Percentiles rank a stretch among this genome's conserved stretches.
phyloP scores from a whole-genome alignment of 305 asterid genomes.

The Salvia sclarea region DNA sequence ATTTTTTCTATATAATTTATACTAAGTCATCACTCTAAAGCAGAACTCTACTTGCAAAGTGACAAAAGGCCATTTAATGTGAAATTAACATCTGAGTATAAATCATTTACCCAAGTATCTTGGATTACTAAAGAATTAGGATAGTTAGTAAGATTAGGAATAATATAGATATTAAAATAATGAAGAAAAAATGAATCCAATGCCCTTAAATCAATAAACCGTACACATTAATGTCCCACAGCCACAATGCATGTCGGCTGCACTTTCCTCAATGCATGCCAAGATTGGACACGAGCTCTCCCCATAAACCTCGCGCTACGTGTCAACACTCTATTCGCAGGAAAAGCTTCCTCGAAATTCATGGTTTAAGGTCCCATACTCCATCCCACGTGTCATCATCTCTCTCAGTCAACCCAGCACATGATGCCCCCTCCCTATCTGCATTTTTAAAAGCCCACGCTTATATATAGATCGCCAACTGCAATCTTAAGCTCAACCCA shows the following conservation, averaged over 20 bases:
- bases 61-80: not conserved
- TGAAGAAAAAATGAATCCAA: not conserved
- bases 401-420: conserved; percentile 28
- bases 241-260: conserved; percentile 42
- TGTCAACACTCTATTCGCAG: conserved; percentile 30
- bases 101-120: not conserved
- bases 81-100: not conserved
- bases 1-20: no score
- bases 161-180: not conserved
- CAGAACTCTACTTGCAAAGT: no score
- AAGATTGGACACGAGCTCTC: conserved; percentile 21
- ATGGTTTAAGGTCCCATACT: conserved; percentile 15
- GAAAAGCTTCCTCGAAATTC: conserved; percentile 31
- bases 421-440: conserved; percentile 40
- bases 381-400: conserved; percentile 16
- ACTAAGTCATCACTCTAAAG: no score
- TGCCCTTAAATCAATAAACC: not conserved
- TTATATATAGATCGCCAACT: conserved; percentile 27
- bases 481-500: not conserved
- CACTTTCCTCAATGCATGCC: conserved; percentile 34
- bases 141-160: not conserved
- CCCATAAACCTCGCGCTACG: conserved; percentile 37
- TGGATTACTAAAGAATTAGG: not conserved
- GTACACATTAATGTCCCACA: not conserved
- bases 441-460: conserved; percentile 9